Base-by-base conservation (phyloP, 2,329 filamentous ascomycete species). In the Purpureocillium takamizusanense region DNA sequence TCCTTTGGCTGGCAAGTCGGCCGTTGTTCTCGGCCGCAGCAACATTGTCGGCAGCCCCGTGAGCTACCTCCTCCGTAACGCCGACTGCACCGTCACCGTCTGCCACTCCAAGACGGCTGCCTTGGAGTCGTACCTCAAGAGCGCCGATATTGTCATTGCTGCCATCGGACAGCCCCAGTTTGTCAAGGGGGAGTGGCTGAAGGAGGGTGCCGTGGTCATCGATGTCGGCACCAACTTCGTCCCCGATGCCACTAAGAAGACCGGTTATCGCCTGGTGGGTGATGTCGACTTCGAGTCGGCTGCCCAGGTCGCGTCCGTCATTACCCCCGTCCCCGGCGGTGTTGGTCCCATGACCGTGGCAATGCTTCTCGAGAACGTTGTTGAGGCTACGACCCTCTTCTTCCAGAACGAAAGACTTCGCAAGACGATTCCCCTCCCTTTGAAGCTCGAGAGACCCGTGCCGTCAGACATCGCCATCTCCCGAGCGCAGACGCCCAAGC, bases 311-410 rank as follows among this genome's bases (percentile, higher is more conserved):
- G 92, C 89, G 15, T 95, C 89, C 3, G 77, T 85, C 54, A 95
- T 98, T 55, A 98, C 92, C 3, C 92, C 92, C 1, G 92, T 98
- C 2, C 92, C 92, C 2, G 92, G 92, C 41, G 92, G 92, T 61
- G 92, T 98, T 42, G 92, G 92, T 0, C 92, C 92, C 36, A 98
- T 98, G 92, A 98, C 92, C 3, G 89, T 98, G 46, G 92, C 92
- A 43, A 98, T 98, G 92, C 72, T 98, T 35, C 69, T 98, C 52
- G 86, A 94, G 62, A 98, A 98, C 56, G 89, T 97, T 8, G 83
- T 97, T 39, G 83, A 90, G 50, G 82, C 90, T 27, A 83, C 92
- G 28, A 83, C 81, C 35, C 68, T 76, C 41, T 89, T 86, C 55
- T 92, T 92, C 47, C 86, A 92, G 46, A 76, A 77, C 44, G 83